Evolutionary conservation across 2,329 filamentous ascomycete species (phyloP), one percentile per base, ranked within the genome.

Genomic region (Bipolaris sorokiniana): DNA sequence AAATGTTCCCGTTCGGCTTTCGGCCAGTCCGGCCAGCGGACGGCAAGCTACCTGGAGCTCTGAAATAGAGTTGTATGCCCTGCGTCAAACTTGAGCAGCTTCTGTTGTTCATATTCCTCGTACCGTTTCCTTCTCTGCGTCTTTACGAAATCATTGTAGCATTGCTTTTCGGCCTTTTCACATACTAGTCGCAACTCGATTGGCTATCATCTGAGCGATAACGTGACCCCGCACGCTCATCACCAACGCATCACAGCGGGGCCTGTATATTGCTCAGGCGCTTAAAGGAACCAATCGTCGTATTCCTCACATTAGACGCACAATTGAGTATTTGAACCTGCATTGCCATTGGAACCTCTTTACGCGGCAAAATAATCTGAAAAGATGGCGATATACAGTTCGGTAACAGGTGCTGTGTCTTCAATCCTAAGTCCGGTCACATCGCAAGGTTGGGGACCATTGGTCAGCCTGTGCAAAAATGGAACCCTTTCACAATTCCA

Each of bases 401-500:
- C 75, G 28, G 56, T 80, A 37, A 66, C 72, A 33, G 71, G 71
- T 48, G 72, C 76, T 34, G 74, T 79, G 16, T 71, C 77, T 49
- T 72, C 75, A 36, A 66, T 80, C 48, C 76, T 77, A 48, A 77
- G 68, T 53, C 77, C 78, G 52, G 74, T 80, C 31, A 77, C 78
- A 48, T 76, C 79, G 9, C 77, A 80, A 58, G 78, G 80, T 9
- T 83, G 81, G 79, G 77, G 72, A 6, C 80, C 81, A 20, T 67
- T 83, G 5, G 77, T 83, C 5, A 41, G 28, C 73, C 75, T 82
- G 48, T 82, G 80, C 47, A 77, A 79, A 46, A 77, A 71, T 52
- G 76, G 78, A 9, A 78, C 81, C 20, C 71, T 83, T 44, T 74
- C 78, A 20, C 70, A 83, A 31, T 69, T 84, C 22, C 68, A 76